Evolutionary conservation across 805 yeast genomes (phyloP).

Genomic region (Myxozyma neotropica): DNA sequence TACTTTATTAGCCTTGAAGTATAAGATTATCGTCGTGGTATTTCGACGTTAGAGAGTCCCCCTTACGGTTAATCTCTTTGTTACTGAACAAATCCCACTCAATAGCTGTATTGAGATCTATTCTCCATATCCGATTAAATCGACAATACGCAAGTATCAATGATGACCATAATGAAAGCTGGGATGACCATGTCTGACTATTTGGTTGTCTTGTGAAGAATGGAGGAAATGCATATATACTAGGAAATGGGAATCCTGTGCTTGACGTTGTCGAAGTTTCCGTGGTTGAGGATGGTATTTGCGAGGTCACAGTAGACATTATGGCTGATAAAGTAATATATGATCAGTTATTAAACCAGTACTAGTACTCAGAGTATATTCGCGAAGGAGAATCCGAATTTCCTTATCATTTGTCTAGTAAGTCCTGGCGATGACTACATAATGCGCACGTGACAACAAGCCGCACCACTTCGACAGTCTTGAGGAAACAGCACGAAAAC

Average conservation of each 20-base stretch:
- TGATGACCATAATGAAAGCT: slow-evolving; percentile 74
- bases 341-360: too few species aligned
- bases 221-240: slow-evolving; percentile 81
- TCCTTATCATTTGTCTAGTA: neutral
- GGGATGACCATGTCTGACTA: slow-evolving; percentile 72
- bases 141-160: slow-evolving; percentile 65
- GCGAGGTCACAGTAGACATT: neutral
- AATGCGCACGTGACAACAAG: neutral
- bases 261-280: neutral
- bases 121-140: slow-evolving; percentile 56
- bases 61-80: slow-evolving; percentile 41
- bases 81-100: slow-evolving; percentile 41
- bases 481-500: neutral
- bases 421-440: neutral
- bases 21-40: too few species aligned
- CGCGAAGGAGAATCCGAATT: neutral
- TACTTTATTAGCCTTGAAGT: too few species aligned
- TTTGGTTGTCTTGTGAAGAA: slow-evolving; percentile 89
- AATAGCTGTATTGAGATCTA: slow-evolving; percentile 44
- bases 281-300: neutral
- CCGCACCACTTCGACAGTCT: neutral
- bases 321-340: too few species aligned
- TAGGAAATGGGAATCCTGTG: slow-evolving; percentile 46
- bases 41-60: too few species aligned
- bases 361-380: too few species aligned